Evolutionary conservation across 2,329 filamentous ascomycete species (phyloP).

Genomic region (Verticillium longisporum): DNA sequence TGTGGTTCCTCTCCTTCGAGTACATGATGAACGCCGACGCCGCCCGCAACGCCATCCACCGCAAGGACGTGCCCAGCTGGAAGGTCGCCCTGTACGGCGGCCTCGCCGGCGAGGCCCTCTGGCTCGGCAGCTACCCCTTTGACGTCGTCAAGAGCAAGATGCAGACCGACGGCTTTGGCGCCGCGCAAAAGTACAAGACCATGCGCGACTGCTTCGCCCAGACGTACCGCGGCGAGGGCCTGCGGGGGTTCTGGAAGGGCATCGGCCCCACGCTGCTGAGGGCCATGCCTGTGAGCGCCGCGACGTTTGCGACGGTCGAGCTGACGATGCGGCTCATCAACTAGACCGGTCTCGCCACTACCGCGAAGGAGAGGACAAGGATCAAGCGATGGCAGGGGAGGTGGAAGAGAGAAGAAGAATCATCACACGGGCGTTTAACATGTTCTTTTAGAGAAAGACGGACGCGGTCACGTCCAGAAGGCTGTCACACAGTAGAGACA

Average conservation of each 20-base stretch:
- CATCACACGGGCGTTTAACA: neutral
- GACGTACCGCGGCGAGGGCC: slow-evolving; percentile 70
- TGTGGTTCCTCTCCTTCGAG: slow-evolving; percentile 94
- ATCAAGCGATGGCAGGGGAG: neutral
- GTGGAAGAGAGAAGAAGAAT: too few relatives aligned
- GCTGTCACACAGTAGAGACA: neutral
- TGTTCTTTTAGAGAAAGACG: neutral
- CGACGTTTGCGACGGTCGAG: slow-evolving; percentile 87
- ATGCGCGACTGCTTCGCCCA: slow-evolving; percentile 89
- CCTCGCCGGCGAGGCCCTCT: slow-evolving; percentile 86
- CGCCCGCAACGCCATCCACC: slow-evolving; percentile 64
- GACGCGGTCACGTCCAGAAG: neutral
- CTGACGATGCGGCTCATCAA: slow-evolving; percentile 58
- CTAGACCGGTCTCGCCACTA: slow-evolving; percentile 13
- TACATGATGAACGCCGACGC: slow-evolving; percentile 92
- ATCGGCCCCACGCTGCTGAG: slow-evolving; percentile 84
- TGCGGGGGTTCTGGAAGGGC: slow-evolving; percentile 89
- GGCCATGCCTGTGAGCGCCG: slow-evolving; percentile 94
- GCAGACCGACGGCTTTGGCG: slow-evolving; percentile 91
- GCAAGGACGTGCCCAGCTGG: slow-evolving; percentile 70
- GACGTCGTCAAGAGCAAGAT: slow-evolving; percentile 99
- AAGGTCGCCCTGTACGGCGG: slow-evolving; percentile 93
- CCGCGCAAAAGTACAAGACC: slow-evolving; percentile 61
- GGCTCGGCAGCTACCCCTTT: slow-evolving; percentile 89
- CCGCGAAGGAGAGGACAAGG: neutral